Percentiles rank a stretch among this genome's conserved stretches.
Evolutionary conservation across 495 filamentous ascomycete genomes (phyloP).

Genomic region (Trichocladium antarcticum): DNA sequence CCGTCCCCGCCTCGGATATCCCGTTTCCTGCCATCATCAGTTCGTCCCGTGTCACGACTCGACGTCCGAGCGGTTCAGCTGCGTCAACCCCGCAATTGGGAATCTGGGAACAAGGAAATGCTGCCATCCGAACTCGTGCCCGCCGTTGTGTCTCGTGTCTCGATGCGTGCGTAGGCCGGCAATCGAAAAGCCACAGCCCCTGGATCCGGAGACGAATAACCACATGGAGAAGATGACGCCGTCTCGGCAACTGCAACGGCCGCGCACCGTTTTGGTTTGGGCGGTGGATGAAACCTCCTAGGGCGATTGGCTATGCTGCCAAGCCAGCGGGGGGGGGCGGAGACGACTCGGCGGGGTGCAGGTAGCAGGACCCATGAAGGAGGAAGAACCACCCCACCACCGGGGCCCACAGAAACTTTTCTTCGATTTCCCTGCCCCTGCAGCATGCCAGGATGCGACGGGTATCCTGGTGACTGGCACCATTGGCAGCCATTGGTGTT

Average conservation of each 20-base stretch:
- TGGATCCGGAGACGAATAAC: too few species aligned
- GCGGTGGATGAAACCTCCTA: not conserved
- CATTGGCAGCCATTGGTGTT: conserved; percentile 8
- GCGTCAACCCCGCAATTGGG: too few species aligned
- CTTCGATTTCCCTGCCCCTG: conserved; percentile 6
- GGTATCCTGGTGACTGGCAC: conserved; percentile 10
- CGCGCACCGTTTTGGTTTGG: conserved; percentile 9
- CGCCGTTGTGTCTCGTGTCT: too few species aligned
- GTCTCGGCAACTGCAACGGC: not conserved
- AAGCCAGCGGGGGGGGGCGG: conserved; percentile 4
- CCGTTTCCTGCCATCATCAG: not conserved
- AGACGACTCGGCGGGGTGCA: conserved; percentile 10
- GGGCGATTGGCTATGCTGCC: not conserved
- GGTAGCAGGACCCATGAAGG: conserved; percentile 5
- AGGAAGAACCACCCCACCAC: conserved; percentile 4
- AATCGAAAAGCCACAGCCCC: too few species aligned
- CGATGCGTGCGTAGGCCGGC: too few species aligned
- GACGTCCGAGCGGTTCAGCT: too few species aligned
- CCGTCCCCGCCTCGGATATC: conserved; percentile 1
- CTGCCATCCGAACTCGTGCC: too few species aligned
- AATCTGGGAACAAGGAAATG: too few species aligned
- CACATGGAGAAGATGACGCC: not conserved
- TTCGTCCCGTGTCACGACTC: not conserved
- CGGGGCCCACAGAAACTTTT: conserved; percentile 11
- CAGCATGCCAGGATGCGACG: conserved; percentile 1